A percentile compares a stretch with the other conserved stretches of the same genome.
These are phyloP conservation scores for Auricularia heimuer DNA, from an alignment of 768 basidiomycete genomes.

Conservation along the genomic window DNA sequence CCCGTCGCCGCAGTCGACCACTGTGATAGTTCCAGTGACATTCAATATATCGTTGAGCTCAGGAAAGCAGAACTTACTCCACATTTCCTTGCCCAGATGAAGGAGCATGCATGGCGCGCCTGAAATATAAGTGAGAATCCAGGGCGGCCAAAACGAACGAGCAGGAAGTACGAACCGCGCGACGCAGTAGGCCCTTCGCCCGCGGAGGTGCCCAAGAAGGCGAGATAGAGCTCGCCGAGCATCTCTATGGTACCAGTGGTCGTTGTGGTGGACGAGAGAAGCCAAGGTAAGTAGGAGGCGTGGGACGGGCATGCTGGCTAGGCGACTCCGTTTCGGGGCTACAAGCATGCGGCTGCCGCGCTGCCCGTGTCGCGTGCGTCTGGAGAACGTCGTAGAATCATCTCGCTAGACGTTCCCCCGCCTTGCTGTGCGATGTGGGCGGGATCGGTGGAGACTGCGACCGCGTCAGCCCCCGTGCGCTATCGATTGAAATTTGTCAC, in stretches of 20 bases:
- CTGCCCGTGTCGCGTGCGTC: too few species aligned
- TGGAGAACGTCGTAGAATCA: too few species aligned
- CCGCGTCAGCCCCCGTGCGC: too few species aligned
- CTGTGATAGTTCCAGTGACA: not conserved
- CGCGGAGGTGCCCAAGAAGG: not conserved
- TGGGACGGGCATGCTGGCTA: too few species aligned
- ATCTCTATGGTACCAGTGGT: not conserved
- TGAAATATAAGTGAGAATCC: not conserved
- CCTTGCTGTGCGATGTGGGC: too few species aligned
- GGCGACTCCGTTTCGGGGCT: too few species aligned
- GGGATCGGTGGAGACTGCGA: too few species aligned
- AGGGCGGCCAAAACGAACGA: not conserved
- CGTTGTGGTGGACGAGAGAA: not conserved
- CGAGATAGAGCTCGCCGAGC: not conserved
- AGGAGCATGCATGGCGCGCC: not conserved
- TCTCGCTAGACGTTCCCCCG: too few species aligned
- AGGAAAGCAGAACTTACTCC: not conserved
- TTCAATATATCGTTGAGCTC: too few species aligned
- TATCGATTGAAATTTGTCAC: too few species aligned
- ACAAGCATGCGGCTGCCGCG: too few species aligned
- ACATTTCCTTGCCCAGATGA: not conserved
- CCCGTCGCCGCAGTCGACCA: not conserved
- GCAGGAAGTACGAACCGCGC: not conserved
- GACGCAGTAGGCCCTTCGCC: not conserved
- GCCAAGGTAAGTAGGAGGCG: too few species aligned